Evolutionary conservation across 306 rosid genomes (phyloP).

Genomic region (Vigna unguiculata): DNA sequence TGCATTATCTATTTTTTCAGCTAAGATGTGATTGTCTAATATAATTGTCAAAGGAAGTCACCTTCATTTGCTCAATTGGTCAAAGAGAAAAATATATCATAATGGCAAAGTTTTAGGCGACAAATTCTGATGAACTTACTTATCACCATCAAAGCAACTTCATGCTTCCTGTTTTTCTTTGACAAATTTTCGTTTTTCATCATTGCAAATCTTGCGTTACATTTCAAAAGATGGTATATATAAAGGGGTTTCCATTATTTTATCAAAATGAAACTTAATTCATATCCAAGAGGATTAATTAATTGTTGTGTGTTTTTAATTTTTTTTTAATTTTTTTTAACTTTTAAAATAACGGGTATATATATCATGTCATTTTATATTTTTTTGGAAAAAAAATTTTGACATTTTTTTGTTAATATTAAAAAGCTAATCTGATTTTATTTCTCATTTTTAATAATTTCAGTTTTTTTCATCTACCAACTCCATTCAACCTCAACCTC

Average conservation of each 20-base stretch:
- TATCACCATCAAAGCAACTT: conserved; percentile 38
- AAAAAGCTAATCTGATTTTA: too few relatives aligned
- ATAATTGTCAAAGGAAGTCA: conserved; percentile 29
- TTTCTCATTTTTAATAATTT: too few relatives aligned
- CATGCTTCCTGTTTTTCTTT: conserved; percentile 8
- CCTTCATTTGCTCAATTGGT: conserved; percentile 40
- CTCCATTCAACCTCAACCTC: too few relatives aligned
- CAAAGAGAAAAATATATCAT: conserved; percentile 36
- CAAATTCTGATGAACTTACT: conserved; percentile 11
- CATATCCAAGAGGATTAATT: background rate
- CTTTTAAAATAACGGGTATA: too few relatives aligned
- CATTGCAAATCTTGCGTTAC: background rate
- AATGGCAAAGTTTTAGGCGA: conserved; percentile 41
- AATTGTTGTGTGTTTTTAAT: too few relatives aligned
- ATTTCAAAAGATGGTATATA: background rate
- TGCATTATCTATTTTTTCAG: background rate
- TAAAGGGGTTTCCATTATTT: background rate
- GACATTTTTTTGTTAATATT: too few relatives aligned
- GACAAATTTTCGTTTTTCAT: background rate
- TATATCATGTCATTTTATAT: too few relatives aligned
- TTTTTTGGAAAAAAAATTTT: too few relatives aligned
- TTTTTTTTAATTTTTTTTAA: too few relatives aligned
- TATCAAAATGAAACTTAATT: background rate
- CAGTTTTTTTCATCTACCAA: too few relatives aligned
- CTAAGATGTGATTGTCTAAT: background rate